Conservation (phyloP, 2,329 filamentous ascomycete species). For the Cordyceps javanica region DNA sequence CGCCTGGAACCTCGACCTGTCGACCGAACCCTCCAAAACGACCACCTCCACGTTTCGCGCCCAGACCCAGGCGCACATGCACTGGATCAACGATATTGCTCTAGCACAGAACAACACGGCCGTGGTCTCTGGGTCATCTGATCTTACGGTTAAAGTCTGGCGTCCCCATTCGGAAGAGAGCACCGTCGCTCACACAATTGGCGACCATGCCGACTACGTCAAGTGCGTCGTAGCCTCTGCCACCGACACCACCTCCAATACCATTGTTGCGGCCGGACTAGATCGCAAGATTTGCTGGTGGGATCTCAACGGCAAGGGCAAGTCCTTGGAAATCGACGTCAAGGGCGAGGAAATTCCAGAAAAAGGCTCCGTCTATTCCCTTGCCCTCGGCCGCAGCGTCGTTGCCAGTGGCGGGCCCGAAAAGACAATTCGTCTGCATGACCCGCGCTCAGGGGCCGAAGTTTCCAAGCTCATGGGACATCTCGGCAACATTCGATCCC, state of each 20-base stretch:
- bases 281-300: conserved; percentile 89
- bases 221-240: conserved; percentile 81
- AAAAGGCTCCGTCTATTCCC: conserved; percentile 92
- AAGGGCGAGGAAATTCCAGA: conserved; percentile 75
- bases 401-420: conserved; percentile 92
- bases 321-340: conserved; percentile 80
- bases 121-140: conserved; percentile 86
- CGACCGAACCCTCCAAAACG: conserved; percentile 25
- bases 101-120: conserved; percentile 72
- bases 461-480: conserved; percentile 97
- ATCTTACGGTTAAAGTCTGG: conserved; percentile 90
- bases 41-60: conserved; percentile 52
- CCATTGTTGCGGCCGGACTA: conserved; percentile 90
- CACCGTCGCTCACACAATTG: conserved; percentile 62
- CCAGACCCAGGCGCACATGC: conserved; percentile 72
- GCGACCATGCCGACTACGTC: conserved; percentile 91
- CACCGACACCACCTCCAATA: conserved; percentile 56
- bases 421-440: conserved; percentile 87
- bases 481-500: conserved; percentile 87
- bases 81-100: conserved; percentile 93
- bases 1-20: conserved; percentile 81
- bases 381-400: conserved; percentile 72
- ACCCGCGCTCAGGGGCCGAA: conserved; percentile 78
- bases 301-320: conserved; percentile 84
- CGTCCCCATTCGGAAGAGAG: conserved; percentile 61